Evolutionary conservation across 2,329 filamentous ascomycete species (phyloP), one percentile per base, ranked within the genome.

Genomic region (Helotiales sp.): DNA sequence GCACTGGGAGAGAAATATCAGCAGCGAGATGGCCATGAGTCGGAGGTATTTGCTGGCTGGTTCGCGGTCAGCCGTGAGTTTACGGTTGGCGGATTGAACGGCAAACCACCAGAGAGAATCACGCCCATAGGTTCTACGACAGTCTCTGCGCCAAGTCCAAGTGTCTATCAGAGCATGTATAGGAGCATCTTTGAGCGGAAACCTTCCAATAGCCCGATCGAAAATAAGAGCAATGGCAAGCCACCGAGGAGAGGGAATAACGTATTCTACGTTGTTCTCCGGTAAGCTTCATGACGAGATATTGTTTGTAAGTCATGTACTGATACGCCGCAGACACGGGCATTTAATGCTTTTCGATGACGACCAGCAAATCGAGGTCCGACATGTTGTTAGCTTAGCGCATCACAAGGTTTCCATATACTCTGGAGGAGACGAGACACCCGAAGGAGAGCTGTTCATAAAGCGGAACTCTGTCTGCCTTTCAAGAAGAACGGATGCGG

Each of bases 131-230:
- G 91, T 17, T 86, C 89, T 56, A 75, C 83, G 52, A 88, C 89
- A 15, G 86, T 95, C 44, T 85, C 88, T 31, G 80, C 89, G 40
- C 89, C 92, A 56, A 96, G 91, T 69, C 92, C 90, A 56, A 97
- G 93, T 72, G 93, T 99, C 34, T 98, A 98, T 74, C 95, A 98
- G 81, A 89, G 89, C 72, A 97, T 99, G 91, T 99, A 99, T 75
- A 82, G 92, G 71, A 96, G 90, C 72, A 88, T 99, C 61, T 98
- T 99, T 71, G 92, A 96, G 67, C 84, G 93, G 68, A 93, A 88
- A 68, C 67, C 85, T 78, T 65, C 51, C 19, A 64, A 66, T 31
- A 68, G 65, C 44, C 70, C 69, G 63, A 61, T 71, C 36, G 70
- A 72, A 47, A 71, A 67, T 44, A 71, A 70, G 58, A 64, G 66